Percentiles rank a stretch among this genome's conserved stretches.
These are phyloP conservation scores for Lecanicillium sp. DNA, from an alignment of 2,329 filamentous ascomycete genomes.

Conservation along the genomic window DNA sequence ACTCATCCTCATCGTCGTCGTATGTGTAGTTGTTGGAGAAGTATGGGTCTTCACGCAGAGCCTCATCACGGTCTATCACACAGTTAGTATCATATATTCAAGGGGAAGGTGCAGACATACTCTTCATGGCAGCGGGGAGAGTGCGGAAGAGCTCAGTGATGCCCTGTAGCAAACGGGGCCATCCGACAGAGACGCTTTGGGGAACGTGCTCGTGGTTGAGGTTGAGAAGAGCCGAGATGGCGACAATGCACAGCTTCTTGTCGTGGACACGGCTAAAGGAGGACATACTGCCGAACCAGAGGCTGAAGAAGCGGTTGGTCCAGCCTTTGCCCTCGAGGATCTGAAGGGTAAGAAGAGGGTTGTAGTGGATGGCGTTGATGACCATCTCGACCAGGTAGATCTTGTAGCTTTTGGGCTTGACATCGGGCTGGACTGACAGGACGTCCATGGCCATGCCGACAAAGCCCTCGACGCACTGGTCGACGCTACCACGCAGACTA, in stretches of 20 bases:
- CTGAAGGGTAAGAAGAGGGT: constrained; percentile 75
- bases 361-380: constrained; percentile 97
- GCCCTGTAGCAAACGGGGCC: constrained; percentile 83
- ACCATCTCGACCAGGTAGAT: constrained; percentile 99
- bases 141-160: constrained; percentile 90
- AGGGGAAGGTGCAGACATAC: constrained; percentile 41
- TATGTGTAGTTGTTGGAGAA: constrained; percentile 59
- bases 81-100: constrained; percentile 21
- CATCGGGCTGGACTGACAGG: constrained; percentile 60
- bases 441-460: constrained; percentile 83
- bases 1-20: constrained; percentile 74
- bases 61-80: constrained; percentile 75
- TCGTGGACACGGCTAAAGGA: constrained; percentile 91
- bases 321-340: constrained; percentile 86
- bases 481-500: constrained; percentile 80
- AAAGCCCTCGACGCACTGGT: constrained; percentile 84
- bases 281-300: constrained; percentile 96
- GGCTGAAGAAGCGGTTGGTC: constrained; percentile 98
- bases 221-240: constrained; percentile 79
- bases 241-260: constrained; percentile 96
- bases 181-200: constrained; percentile 86
- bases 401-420: constrained; percentile 87
- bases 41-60: constrained; percentile 79
- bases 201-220: constrained; percentile 78
- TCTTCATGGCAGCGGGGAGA: constrained; percentile 79